These are phyloP conservation scores for Hippophae gyantsensis DNA, from an alignment of 306 rosid species.

Conservation along the genomic window DNA sequence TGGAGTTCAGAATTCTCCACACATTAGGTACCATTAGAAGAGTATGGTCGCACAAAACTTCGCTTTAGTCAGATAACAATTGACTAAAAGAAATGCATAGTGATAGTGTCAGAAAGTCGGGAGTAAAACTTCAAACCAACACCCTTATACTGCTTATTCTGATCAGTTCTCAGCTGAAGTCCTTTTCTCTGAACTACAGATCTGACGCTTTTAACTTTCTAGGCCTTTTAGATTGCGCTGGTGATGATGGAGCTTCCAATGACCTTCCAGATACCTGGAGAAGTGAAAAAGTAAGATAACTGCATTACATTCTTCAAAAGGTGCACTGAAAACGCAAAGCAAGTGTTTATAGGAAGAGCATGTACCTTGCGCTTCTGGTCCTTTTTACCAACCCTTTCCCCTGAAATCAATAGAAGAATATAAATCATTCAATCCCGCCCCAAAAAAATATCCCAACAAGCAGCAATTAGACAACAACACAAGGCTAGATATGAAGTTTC, in stretches of 20 bases:
- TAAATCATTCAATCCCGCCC: constrained; percentile 4
- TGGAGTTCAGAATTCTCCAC: no score
- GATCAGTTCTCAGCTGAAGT: no score
- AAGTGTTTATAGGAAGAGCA: constrained; percentile 5
- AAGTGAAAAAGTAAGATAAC: constrained; percentile 1
- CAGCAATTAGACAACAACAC: constrained; percentile 8
- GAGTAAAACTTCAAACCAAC: no score
- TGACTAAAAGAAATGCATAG: no score
- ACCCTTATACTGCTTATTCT: no score
- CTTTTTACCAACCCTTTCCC: constrained; percentile 70
- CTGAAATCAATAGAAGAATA: constrained; percentile 36
- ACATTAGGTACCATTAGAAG: no score
- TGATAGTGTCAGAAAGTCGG: no score
- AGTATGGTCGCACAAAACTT: no score
- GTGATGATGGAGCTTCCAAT: constrained; percentile 67
- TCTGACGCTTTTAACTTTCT: constrained; percentile 85
- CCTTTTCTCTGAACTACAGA: constrained; percentile 32
- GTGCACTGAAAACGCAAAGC: constrained; percentile 3
- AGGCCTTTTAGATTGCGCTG: constrained; percentile 91
- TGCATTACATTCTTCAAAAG: constrained; percentile 8
- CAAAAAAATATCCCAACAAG: no score
- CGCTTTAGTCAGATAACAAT: no score
- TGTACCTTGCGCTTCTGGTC: constrained; percentile 93
- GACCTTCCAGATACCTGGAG: constrained; percentile 60
- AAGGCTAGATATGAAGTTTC: not conserved